Base-by-base conservation (phyloP, 164 flowering plant genomes). In the Cinnamomum micranthum region DNA sequence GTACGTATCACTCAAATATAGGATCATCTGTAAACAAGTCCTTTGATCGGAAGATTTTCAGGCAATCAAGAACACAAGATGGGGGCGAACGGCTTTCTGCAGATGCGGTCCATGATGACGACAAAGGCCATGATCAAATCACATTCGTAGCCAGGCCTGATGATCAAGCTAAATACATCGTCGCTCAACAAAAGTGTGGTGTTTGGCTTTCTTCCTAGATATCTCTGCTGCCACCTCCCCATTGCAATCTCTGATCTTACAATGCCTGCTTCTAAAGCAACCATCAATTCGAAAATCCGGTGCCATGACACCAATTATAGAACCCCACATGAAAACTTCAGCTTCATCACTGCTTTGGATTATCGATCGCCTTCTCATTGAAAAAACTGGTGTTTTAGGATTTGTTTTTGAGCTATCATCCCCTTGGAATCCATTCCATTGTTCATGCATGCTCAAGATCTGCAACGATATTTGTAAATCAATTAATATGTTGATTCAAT, bases 111-210 rank as follows among this genome's bases (percentile, higher is more conserved):
- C 84, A 89, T 75, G 75, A 86, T 68, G 25, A 89, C 47, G 1
- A 89, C 82, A 64, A 88, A 89, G n/a, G 88, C 91, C 93, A 88
- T 89, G 27, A 84, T 66, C 31, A 89, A 80, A 41, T 84, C 70
- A 25, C 71, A 27, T 14, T 84, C 81, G 60, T 82, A 81, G 4
- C 90, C 91, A 4, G 88, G 88, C 13, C 82, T 77, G 24, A 89
- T 77, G 28, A 74, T 74, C 23, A 89, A 76, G 75, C 77, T 85
- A 58, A 89, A 89, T 47, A 88, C 93, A 55, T 89, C 91, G 10
- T 83, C 84, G 50, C 80, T 77, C 23, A 89, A 76, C 73, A 88
- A 60, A 55, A 85, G 23, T 22, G 83, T 80, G 17, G 83, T 68
- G 78, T 83, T 89, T 5, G 76, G 76, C 89, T 78, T 78, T 84